phyloP scores from a whole-genome alignment of 768 basidiomycete genomes.

The Baorangia bicolor region DNA sequence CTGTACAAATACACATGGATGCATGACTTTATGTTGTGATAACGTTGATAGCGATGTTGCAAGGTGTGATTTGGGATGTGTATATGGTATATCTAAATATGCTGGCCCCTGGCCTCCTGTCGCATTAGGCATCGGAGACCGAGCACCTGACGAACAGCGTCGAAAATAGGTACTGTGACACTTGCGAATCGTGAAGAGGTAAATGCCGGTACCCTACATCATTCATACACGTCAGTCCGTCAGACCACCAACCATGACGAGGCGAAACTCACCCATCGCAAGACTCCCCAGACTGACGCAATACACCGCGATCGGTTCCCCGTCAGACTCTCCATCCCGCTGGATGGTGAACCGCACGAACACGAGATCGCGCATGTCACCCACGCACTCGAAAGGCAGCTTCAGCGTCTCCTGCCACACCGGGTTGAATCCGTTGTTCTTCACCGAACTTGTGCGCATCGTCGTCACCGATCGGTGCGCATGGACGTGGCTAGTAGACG shows the following conservation, averaged over 20 bases:
- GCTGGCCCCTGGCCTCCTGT: neutral
- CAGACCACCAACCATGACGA: neutral
- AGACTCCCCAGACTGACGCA: slow-evolving; percentile 71
- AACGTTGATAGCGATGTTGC: neutral
- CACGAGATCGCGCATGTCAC: slow-evolving; percentile 76
- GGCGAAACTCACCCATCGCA: slow-evolving; percentile 57
- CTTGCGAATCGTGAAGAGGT: slow-evolving; percentile 83
- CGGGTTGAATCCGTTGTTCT: slow-evolving; percentile 93
- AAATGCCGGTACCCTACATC: slow-evolving; percentile 80
- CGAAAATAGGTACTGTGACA: slow-evolving; percentile 88
- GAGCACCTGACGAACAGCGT: slow-evolving; percentile 82
- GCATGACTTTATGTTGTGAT: neutral
- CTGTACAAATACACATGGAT: neutral
- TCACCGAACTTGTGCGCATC: slow-evolving; percentile 59
- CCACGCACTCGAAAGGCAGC: slow-evolving; percentile 74
- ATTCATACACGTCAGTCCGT: neutral
- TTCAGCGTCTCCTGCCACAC: slow-evolving; percentile 70
- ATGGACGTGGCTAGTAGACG: slow-evolving; percentile 12
- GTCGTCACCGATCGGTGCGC: slow-evolving; percentile 48
- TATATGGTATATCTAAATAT: neutral
- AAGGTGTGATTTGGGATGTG: neutral
- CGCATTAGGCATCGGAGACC: slow-evolving; percentile 36
- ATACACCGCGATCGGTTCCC: slow-evolving; percentile 69
- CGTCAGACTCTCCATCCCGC: slow-evolving; percentile 59
- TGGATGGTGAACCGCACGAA: slow-evolving; percentile 81